These are phyloP conservation scores for Gossypium mustelinum DNA, from an alignment of 345 rosid species.

Conservation along the genomic window DNA sequence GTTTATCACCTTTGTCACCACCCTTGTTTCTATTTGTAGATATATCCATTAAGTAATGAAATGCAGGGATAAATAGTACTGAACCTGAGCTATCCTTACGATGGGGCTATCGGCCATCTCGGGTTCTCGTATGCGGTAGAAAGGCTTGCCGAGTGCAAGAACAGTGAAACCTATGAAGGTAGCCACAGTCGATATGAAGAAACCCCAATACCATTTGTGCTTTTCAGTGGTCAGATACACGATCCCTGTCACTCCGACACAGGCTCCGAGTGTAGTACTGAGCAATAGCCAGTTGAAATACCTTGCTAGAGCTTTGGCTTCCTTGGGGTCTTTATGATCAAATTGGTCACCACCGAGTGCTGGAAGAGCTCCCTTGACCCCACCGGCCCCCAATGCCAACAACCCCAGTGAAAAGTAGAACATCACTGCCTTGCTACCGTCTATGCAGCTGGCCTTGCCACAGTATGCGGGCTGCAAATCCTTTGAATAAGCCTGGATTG, in stretches of 20 bases:
- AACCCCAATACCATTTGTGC: slow-evolving; percentile 46
- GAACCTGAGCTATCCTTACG: slow-evolving; percentile 31
- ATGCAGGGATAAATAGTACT: not conserved
- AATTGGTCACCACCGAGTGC: slow-evolving; percentile 59
- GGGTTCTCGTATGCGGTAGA: slow-evolving; percentile 26
- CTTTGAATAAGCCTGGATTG: slow-evolving; percentile 42
- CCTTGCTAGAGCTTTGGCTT: slow-evolving; percentile 36
- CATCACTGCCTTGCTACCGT: slow-evolving; percentile 35
- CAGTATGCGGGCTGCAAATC: slow-evolving; percentile 37
- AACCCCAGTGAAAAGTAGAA: slow-evolving; percentile 30
- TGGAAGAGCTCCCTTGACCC: slow-evolving; percentile 39
- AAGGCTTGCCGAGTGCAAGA: slow-evolving; percentile 44
- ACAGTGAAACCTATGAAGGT: slow-evolving; percentile 29
- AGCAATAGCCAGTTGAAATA: slow-evolving; percentile 43
- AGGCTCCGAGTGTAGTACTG: slow-evolving; percentile 32
- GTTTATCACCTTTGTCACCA: no score
- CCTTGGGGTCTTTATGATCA: slow-evolving; percentile 36
- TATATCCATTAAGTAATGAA: not conserved
- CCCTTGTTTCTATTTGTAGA: not conserved
- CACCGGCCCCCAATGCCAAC: slow-evolving; percentile 45
- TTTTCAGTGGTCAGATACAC: slow-evolving; percentile 35
- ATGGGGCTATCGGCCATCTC: slow-evolving; percentile 33
- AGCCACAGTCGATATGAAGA: slow-evolving; percentile 32
- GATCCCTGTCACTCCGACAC: slow-evolving; percentile 43
- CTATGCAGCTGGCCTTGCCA: slow-evolving; percentile 32